These are phyloP conservation scores for Cucumis cinereus DNA, from an alignment of 306 rosid genomes.

Conservation along the genomic window DNA sequence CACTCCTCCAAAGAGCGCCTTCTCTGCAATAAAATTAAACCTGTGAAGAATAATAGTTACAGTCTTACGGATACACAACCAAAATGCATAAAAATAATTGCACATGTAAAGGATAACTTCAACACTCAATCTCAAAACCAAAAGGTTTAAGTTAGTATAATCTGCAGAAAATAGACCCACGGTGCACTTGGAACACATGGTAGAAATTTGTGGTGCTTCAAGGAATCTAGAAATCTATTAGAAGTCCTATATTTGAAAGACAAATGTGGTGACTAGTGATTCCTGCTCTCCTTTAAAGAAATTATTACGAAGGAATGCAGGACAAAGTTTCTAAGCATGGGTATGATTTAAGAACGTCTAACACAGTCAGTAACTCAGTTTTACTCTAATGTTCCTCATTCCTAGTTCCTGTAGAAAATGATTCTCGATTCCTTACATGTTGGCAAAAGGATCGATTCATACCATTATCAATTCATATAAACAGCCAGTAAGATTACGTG, in stretches of 20 bases:
- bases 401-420: background rate
- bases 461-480: background rate
- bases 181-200: background rate
- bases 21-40: constrained; percentile 63
- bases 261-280: background rate
- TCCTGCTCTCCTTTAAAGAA: background rate
- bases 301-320: background rate
- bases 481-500: background rate
- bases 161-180: background rate
- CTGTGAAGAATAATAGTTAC: constrained; percentile 20
- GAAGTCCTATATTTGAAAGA: background rate
- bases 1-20: constrained; percentile 95
- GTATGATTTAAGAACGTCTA: background rate
- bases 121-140: background rate
- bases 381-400: background rate
- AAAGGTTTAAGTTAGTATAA: background rate
- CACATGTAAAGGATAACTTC: background rate
- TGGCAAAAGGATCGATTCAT: background rate
- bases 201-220: background rate
- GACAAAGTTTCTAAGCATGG: background rate
- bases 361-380: background rate
- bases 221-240: background rate
- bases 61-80: background rate
- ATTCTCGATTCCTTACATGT: background rate
- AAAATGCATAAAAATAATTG: background rate